Base-by-base conservation (phyloP, 2,329 filamentous ascomycete genomes). In the Verticillium nubilum region DNA sequence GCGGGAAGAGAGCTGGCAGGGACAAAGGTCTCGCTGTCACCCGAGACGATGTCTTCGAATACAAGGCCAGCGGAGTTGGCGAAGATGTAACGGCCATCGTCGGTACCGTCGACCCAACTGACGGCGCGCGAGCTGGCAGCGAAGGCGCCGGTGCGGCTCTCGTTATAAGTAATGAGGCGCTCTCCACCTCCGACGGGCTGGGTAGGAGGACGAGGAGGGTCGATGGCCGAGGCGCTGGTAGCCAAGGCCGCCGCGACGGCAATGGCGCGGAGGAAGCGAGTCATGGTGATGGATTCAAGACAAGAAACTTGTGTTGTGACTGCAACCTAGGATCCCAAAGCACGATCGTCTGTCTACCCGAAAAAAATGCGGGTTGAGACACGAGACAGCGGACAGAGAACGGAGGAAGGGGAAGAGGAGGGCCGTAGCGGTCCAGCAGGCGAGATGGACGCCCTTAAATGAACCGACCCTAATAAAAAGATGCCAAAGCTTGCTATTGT, bases 31-130 rank as follows among this genome's bases (percentile, higher is more conserved):
- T 78, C 78, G 31, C 75, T 80, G 60, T 82, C 76, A 52, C 81
- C 81, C 0, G 82, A 86, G 42, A 82, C 79, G 56, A 89, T 83
- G 66, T 88, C 85, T 66, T 84, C 80, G 29, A 89, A 80, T 5
- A 86, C 71, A 5, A 90, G 74, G 29, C 82, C 79, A 58, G 78
- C 77, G 4, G 72, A 69, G 58, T 73, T 78, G 53, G 72, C 73
- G 54, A 79, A 82, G 65, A 88, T 82, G 70, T 85, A 88, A 56
- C 85, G 79, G 25, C 86, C 86, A 63, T 90, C 86, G 31, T 78
- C 76, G 1, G 81, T 83, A 4, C 80, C 81, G 9, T 79, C 74
- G 4, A 86, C 78, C 86, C 86, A 89, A 54, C 75, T 76, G 7
- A 85, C 77, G 1, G 77, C 80, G 35, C 77, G 76, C 13, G 77